Evolutionary conservation across 306 rosid species (phyloP).

Genomic region (Cyclanthera cordifolia): DNA sequence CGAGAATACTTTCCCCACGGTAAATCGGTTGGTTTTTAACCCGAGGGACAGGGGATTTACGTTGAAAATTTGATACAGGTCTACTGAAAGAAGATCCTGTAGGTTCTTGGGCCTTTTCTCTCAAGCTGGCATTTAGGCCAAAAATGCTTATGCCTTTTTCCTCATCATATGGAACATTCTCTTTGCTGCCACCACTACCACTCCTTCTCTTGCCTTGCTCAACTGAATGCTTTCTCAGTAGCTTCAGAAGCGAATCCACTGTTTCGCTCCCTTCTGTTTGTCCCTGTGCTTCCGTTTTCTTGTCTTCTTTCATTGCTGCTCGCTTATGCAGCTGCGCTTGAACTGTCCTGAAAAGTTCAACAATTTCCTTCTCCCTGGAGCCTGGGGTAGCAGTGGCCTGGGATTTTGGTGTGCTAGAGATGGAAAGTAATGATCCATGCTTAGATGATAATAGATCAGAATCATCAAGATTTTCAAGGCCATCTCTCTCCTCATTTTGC

Average conservation of each 20-base stretch:
- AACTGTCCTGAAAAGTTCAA: slow-evolving; percentile 83
- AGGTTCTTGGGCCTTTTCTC: slow-evolving; percentile 43
- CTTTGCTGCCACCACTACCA: slow-evolving; percentile 27
- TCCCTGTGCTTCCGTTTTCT: slow-evolving; percentile 52
- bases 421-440: slow-evolving; percentile 60
- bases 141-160: slow-evolving; percentile 25
- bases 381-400: slow-evolving; percentile 78
- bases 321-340: slow-evolving; percentile 84
- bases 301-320: slow-evolving; percentile 62
- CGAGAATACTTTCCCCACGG: slow-evolving; percentile 24
- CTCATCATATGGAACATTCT: slow-evolving; percentile 28
- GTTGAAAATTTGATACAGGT: slow-evolving; percentile 72
- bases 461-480: slow-evolving; percentile 55
- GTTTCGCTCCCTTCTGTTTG: slow-evolving; percentile 55
- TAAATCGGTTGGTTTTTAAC: slow-evolving; percentile 42
- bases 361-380: slow-evolving; percentile 87
- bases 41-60: slow-evolving; percentile 78
- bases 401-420: slow-evolving; percentile 42
- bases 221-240: slow-evolving; percentile 66
- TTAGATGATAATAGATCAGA: slow-evolving; percentile 53
- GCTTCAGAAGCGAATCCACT: slow-evolving; percentile 81
- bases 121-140: slow-evolving; percentile 34
- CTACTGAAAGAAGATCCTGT: slow-evolving; percentile 28
- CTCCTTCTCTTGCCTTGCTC: slow-evolving; percentile 61
- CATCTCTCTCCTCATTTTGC: slow-evolving; percentile 55